These are phyloP conservation scores for Capsaspora owczarzaki DNA, from an alignment of 78 protist genomes.

Conservation along the genomic window DNA sequence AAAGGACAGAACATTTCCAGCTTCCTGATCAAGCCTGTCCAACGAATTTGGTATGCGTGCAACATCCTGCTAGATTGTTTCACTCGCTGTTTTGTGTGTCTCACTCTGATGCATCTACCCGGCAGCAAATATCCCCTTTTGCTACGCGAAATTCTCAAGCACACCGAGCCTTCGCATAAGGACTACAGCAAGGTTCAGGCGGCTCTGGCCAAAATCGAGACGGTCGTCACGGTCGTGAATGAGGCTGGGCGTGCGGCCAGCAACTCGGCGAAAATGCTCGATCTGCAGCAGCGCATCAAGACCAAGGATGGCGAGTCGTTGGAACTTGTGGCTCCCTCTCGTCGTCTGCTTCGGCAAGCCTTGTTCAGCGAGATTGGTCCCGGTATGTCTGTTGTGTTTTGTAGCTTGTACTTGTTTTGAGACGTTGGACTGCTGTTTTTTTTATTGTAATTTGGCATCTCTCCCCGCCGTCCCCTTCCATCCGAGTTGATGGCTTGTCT, in stretches of 20 bases:
- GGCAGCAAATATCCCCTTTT: not conserved
- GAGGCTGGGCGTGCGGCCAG: not conserved
- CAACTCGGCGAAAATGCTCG: not conserved
- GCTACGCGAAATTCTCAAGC: not conserved
- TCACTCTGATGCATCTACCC: not conserved
- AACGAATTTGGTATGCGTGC: not conserved
- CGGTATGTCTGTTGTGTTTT: not conserved
- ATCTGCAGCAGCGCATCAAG: not conserved
- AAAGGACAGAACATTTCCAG: not conserved
- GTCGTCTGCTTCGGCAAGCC: not conserved
- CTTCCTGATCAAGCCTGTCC: constrained; percentile 1
- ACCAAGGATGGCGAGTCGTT: not conserved
- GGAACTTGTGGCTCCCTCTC: not conserved
- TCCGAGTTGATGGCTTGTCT: not conserved
- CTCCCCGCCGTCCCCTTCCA: not conserved
- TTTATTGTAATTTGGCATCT: not conserved
- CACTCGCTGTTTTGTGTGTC: not conserved
- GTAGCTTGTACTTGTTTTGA: too few species aligned
- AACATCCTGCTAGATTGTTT: not conserved
- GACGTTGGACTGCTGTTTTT: too few species aligned
- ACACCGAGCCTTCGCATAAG: not conserved
- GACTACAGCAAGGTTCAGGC: not conserved
- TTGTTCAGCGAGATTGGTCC: not conserved
- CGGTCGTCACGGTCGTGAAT: not conserved
- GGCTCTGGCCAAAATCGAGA: not conserved